These are phyloP conservation scores for Rhynchospora pubera DNA, from an alignment of 176 grass and related monocot genomes.

Conservation along the genomic window DNA sequence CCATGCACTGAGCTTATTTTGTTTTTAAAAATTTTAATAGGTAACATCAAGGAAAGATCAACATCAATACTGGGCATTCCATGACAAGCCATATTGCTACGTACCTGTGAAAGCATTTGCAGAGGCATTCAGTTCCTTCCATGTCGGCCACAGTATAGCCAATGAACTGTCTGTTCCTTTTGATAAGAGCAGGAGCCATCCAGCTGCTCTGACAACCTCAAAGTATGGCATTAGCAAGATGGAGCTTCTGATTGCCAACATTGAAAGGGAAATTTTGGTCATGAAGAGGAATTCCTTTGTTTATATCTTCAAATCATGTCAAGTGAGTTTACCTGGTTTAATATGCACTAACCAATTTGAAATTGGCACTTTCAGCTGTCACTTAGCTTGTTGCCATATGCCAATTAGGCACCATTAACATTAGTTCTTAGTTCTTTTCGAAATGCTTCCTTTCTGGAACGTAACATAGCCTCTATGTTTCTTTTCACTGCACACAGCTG, in stretches of 20 bases:
- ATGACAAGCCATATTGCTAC: slow-evolving; percentile 48
- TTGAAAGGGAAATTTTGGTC: slow-evolving; percentile 74
- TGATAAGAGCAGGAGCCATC: slow-evolving; percentile 67
- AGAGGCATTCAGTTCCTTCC: slow-evolving; percentile 63
- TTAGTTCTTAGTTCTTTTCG: not conserved
- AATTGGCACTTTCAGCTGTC: too few relatives aligned
- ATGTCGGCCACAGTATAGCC: slow-evolving; percentile 45
- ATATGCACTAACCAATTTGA: not conserved
- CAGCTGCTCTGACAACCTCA: slow-evolving; percentile 67
- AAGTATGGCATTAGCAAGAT: slow-evolving; percentile 55
- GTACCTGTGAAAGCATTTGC: slow-evolving; percentile 76
- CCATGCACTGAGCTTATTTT: not conserved
- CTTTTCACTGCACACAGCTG: slow-evolving; percentile 41
- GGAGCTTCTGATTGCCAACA: slow-evolving; percentile 66
- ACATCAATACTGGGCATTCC: slow-evolving; percentile 60
- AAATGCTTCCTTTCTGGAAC: not conserved
- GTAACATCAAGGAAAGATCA: slow-evolving; percentile 96
- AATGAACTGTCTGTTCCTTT: slow-evolving; percentile 58
- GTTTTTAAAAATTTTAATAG: slow-evolving; percentile 30
- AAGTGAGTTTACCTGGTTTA: slow-evolving; percentile 32
- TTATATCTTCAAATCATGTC: slow-evolving; percentile 75
- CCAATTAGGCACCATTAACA: not conserved
- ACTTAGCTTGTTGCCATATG: not conserved
- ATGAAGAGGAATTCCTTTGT: slow-evolving; percentile 97
- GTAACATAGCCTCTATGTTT: slow-evolving; percentile 3